A percentile compares a stretch with the other conserved stretches of the same genome.
phyloP scores from a whole-genome alignment of 2,329 filamentous ascomycete genomes.

The Cladorrhinum sp. region DNA sequence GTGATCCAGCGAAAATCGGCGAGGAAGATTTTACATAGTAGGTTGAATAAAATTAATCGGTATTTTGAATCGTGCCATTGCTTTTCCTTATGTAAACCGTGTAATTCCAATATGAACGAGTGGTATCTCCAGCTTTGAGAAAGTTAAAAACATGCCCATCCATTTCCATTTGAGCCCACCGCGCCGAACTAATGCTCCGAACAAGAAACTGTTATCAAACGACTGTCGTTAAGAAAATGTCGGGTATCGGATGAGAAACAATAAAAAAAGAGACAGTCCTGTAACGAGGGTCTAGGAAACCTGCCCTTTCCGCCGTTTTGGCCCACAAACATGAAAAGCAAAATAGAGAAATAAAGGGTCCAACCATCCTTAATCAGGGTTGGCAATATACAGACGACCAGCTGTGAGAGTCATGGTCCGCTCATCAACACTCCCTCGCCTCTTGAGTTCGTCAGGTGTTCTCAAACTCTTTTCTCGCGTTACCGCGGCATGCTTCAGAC shows the following conservation, averaged over 20 bases:
- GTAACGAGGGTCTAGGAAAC: background rate
- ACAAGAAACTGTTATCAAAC: background rate
- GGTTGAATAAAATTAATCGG: background rate
- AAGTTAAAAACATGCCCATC: background rate
- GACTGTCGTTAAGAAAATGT: background rate
- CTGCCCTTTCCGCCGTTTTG: background rate
- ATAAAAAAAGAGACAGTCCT: background rate
- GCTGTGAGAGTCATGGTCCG: slow-evolving; percentile 71
- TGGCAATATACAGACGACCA: slow-evolving; percentile 78
- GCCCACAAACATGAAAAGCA: background rate
- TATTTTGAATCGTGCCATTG: background rate
- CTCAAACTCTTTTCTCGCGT: slow-evolving; percentile 65
- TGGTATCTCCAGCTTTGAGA: background rate
- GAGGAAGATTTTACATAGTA: background rate
- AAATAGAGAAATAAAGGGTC: background rate
- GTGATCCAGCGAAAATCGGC: background rate
- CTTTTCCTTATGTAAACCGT: background rate
- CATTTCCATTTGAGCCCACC: background rate
- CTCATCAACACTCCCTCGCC: slow-evolving; percentile 81
- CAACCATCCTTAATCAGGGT: slow-evolving; percentile 60
- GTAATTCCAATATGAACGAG: background rate
- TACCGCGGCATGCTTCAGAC: slow-evolving; percentile 54
- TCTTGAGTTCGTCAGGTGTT: slow-evolving; percentile 67
- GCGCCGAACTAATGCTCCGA: background rate
- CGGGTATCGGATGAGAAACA: background rate